phyloP scores from a whole-genome alignment of 306 rosid species.

The Glycyrrhiza uralensis region DNA sequence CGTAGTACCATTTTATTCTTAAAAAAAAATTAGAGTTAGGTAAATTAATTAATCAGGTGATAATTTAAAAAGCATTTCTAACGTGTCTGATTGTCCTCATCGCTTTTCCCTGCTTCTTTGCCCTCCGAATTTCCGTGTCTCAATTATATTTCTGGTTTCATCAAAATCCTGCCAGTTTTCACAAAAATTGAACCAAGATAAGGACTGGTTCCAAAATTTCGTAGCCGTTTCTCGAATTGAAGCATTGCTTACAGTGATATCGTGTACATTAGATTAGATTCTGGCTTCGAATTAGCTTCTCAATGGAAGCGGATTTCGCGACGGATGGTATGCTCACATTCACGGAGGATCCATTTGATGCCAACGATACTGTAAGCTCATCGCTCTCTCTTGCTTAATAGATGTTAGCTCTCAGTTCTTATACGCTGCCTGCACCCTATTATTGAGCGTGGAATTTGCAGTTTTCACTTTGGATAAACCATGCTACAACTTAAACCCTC shows the following conservation, averaged over 20 bases:
- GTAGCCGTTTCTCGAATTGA: constrained; percentile 6
- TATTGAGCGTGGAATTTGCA: neutral
- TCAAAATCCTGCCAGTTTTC: neutral
- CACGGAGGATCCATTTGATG: constrained; percentile 48
- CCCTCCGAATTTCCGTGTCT: neutral
- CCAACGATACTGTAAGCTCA: constrained; percentile 50
- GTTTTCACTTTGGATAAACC: neutral
- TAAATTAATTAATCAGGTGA: neutral
- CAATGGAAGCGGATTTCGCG: constrained; percentile 69
- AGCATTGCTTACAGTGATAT: neutral
- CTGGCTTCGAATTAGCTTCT: constrained; percentile 20
- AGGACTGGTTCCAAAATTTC: neutral
- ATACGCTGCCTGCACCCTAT: neutral
- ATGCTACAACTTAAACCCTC: constrained; percentile 26
- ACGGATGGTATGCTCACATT: constrained; percentile 43
- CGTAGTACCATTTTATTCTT: too few species aligned
- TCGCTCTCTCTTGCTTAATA: constrained; percentile 18
- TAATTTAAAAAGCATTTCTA: neutral
- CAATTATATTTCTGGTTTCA: neutral
- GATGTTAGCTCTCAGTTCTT: neutral
- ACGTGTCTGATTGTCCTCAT: neutral
- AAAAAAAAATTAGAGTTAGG: neutral
- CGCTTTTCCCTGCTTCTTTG: neutral
- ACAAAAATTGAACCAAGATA: neutral
- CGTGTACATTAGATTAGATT: constrained; percentile 19